Percentiles rank a stretch among this genome's conserved stretches.
phyloP scores from a whole-genome alignment of 352 stramenopile species.

The Saprolegnia diclina region DNA sequence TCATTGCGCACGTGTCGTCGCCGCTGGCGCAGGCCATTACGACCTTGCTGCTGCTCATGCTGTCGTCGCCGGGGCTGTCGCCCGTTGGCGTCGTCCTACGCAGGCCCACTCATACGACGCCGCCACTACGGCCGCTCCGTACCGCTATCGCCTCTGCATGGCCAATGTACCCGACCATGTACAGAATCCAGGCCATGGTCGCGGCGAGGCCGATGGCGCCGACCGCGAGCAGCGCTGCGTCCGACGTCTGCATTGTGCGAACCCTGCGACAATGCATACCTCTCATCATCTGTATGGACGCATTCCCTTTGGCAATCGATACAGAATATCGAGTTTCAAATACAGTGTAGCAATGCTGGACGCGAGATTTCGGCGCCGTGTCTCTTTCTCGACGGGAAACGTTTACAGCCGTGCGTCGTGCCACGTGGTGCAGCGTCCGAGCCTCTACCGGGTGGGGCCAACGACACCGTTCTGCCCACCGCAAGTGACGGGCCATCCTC shows the following conservation, averaged over 20 bases:
- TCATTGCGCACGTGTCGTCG: neutral
- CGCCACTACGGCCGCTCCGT: neutral
- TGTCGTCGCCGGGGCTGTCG: neutral
- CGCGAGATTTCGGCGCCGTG: too few species aligned
- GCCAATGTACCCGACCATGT: conserved; percentile 59
- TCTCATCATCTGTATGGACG: too few species aligned
- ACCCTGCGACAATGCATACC: neutral
- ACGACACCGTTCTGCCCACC: too few species aligned
- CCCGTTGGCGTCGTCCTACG: neutral
- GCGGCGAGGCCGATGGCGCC: conserved; percentile 44
- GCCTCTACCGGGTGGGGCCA: too few species aligned
- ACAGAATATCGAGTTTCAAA: too few species aligned
- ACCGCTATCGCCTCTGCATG: conserved; percentile 32
- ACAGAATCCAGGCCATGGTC: conserved; percentile 54
- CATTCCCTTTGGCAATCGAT: too few species aligned
- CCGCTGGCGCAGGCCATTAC: neutral
- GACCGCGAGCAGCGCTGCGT: conserved; percentile 48
- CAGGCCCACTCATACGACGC: neutral
- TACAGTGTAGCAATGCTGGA: too few species aligned
- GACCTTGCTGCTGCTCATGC: neutral
- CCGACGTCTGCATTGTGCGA: conserved; percentile 40
- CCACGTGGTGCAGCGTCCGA: too few species aligned
- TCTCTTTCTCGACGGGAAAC: too few species aligned
- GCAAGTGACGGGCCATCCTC: too few species aligned
- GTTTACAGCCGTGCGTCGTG: too few species aligned